A percentile compares a stretch with the other conserved stretches of the same genome.
Conservation (phyloP, 2,329 filamentous ascomycete genomes). For the Penicillium vulpinum region DNA sequence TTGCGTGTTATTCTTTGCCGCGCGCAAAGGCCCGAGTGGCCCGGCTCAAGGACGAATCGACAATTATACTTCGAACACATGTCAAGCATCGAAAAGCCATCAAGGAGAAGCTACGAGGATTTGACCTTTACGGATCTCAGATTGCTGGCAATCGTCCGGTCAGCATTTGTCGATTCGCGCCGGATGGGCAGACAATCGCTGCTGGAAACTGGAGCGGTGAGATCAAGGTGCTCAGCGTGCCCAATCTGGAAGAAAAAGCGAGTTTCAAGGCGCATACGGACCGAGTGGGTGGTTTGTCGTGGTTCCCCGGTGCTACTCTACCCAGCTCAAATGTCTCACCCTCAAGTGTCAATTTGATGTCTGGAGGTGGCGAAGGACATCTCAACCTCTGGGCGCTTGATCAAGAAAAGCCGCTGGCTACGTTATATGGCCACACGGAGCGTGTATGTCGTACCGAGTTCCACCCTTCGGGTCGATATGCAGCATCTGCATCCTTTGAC, state of each 20-base stretch:
- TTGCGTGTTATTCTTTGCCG: slow-evolving; percentile 81
- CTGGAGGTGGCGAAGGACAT: slow-evolving; percentile 83
- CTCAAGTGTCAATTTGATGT: slow-evolving; percentile 78
- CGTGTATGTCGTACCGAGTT: slow-evolving; percentile 92
- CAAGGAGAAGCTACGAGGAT: slow-evolving; percentile 76
- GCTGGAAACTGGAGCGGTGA: slow-evolving; percentile 92
- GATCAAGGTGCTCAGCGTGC: slow-evolving; percentile 81
- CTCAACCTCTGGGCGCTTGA: slow-evolving; percentile 88
- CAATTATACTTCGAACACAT: slow-evolving; percentile 82
- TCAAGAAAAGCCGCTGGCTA: slow-evolving; percentile 80
- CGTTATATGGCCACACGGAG: slow-evolving; percentile 77
- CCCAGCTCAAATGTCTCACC: slow-evolving; percentile 69
- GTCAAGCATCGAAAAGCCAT: slow-evolving; percentile 88
- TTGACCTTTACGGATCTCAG: slow-evolving; percentile 92
- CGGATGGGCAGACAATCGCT: slow-evolving; percentile 77
- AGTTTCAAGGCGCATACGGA: slow-evolving; percentile 81
- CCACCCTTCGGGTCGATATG: slow-evolving; percentile 84
- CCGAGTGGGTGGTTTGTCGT: slow-evolving; percentile 85
- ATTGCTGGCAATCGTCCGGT: slow-evolving; percentile 88
- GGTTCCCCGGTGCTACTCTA: slow-evolving; percentile 81
- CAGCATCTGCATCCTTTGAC: slow-evolving; percentile 92
- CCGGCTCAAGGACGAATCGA: slow-evolving; percentile 76
- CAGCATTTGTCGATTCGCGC: slow-evolving; percentile 87
- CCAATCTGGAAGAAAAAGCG: slow-evolving; percentile 73
- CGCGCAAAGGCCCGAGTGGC: slow-evolving; percentile 74